Conservation (phyloP, 2,329 filamentous ascomycete species). For the Alternaria rosae region DNA sequence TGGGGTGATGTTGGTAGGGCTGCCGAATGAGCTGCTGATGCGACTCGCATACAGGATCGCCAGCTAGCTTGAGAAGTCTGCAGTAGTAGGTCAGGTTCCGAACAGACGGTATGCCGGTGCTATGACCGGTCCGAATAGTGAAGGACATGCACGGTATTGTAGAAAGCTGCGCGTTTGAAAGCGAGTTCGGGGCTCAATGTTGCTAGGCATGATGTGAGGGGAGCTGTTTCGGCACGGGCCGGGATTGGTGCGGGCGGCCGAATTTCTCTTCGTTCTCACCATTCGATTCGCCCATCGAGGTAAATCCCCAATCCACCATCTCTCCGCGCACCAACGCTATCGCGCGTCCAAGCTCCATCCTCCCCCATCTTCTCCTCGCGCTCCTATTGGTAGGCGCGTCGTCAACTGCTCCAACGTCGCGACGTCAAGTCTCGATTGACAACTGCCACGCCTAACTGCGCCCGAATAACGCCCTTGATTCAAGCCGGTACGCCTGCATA, state of each 20-base stretch:
- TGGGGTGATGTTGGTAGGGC: conserved; percentile 28
- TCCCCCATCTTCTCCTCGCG: conserved; percentile 17
- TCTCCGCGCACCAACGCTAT: conserved; percentile 9
- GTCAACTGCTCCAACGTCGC: conserved; percentile 10
- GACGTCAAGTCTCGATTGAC: conserved; percentile 18
- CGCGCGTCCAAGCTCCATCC: conserved; percentile 13
- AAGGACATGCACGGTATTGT: background rate
- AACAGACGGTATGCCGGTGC: conserved; percentile 3
- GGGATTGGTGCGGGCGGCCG: conserved; percentile 6
- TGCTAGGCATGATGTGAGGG: background rate
- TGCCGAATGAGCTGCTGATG: conserved; percentile 33
- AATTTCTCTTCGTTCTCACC: background rate
- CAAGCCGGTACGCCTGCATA: conserved; percentile 17
- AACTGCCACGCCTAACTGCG: conserved; percentile 18
- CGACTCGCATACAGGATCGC: conserved; percentile 29
- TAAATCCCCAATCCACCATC: background rate
- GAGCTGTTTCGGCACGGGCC: conserved; percentile 8
- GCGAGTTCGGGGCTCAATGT: background rate
- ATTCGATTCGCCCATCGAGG: conserved; percentile 1
- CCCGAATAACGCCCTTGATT: conserved; percentile 19
- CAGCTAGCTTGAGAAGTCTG: conserved; percentile 13
- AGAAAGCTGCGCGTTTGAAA: background rate
- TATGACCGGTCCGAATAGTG: background rate
- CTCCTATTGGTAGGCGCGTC: conserved; percentile 21
- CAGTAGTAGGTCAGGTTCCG: conserved; percentile 2